phyloP scores from a whole-genome alignment of 1,139 yeast species.

The Arxiozyma bovina region DNA sequence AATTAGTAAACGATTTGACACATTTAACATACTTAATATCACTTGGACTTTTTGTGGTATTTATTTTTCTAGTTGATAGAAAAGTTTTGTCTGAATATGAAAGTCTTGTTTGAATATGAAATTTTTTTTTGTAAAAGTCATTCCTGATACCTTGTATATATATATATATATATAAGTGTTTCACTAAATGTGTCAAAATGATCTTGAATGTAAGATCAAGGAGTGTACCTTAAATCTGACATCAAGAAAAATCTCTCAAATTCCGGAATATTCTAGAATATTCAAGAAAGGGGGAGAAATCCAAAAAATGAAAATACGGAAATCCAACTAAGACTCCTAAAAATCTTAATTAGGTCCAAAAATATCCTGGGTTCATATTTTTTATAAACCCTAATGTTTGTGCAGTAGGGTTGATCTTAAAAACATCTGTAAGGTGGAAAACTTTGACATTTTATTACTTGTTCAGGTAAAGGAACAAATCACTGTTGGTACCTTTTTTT shows the following conservation, averaged over 20 bases:
- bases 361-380: background rate
- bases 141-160: too few relatives aligned
- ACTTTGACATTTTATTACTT: background rate
- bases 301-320: too few relatives aligned
- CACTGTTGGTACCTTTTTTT: too few relatives aligned
- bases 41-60: background rate
- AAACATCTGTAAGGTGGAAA: background rate
- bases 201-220: background rate
- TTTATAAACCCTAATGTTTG: background rate
- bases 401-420: background rate
- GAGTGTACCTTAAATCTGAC: background rate
- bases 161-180: background rate
- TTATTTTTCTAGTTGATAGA: too few relatives aligned
- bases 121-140: too few relatives aligned
- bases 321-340: too few relatives aligned
- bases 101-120: too few relatives aligned
- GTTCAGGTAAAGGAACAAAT: background rate
- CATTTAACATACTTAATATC: background rate
- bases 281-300: background rate
- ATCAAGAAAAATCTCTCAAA: background rate
- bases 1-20: background rate
- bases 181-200: background rate
- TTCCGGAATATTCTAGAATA: background rate
- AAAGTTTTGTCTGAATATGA: too few relatives aligned
- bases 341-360: too few relatives aligned